Percentiles rank a stretch among this genome's conserved stretches.
Evolutionary conservation across 768 basidiomycete genomes (phyloP).

Genomic region (Lentinula edodes): DNA sequence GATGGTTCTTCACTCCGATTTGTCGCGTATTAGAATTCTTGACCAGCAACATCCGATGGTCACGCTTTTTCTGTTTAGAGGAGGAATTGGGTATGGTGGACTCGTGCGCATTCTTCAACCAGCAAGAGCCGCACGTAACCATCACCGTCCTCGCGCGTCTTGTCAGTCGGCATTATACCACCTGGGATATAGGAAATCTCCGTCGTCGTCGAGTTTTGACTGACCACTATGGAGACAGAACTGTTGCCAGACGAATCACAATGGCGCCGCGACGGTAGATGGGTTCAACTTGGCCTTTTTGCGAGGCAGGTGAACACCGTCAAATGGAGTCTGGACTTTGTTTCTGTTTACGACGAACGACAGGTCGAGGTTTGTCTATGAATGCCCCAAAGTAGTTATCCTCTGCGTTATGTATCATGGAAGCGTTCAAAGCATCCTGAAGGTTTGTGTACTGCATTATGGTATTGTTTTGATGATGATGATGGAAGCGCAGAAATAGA

Average conservation of each 20-base stretch:
- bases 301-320: neutral
- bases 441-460: neutral
- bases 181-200: neutral
- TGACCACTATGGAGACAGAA: neutral
- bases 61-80: neutral
- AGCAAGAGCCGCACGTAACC: neutral
- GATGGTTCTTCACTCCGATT: neutral
- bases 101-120: neutral
- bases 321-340: neutral
- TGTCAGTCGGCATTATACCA: neutral
- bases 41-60: neutral
- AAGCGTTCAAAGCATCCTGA: neutral
- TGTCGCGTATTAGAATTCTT: neutral
- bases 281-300: neutral
- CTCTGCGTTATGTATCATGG: neutral
- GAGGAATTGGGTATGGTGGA: neutral
- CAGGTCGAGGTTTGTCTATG: neutral
- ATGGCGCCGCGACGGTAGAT: neutral
- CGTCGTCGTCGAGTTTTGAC: neutral
- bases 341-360: neutral
- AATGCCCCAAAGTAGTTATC: neutral
- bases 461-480: neutral
- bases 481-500: neutral
- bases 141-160: neutral
- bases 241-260: neutral